phyloP scores from a whole-genome alignment of 306 rosid genomes.

The Leucaena leucocephala region DNA sequence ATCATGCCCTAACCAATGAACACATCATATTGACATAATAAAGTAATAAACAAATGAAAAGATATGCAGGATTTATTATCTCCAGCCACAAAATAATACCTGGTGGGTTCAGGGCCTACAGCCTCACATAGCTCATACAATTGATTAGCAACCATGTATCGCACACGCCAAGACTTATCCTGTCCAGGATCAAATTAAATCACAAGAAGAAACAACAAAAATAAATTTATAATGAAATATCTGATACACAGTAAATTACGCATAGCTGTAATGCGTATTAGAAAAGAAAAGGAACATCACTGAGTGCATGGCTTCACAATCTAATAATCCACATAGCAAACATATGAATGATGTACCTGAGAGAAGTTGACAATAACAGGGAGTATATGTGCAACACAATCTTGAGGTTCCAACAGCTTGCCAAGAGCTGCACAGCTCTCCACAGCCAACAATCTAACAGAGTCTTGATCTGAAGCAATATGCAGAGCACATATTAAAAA shows the following conservation, averaged over 20 bases:
- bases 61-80: constrained; percentile 11
- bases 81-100: constrained; percentile 54
- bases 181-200: constrained; percentile 40
- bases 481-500: constrained; percentile 20
- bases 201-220: background rate
- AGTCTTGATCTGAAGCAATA: constrained; percentile 82
- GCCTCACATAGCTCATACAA: constrained; percentile 95
- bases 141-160: constrained; percentile 99
- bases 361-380: constrained; percentile 96
- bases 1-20: constrained; percentile 10
- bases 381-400: constrained; percentile 90
- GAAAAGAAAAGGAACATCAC: constrained; percentile 8
- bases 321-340: constrained; percentile 2
- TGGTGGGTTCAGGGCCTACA: constrained; percentile 94
- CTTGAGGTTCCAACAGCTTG: constrained; percentile 91
- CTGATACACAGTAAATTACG: background rate
- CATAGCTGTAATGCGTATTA: constrained; percentile 14
- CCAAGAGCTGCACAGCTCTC: constrained; percentile 99
- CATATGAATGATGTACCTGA: constrained; percentile 59
- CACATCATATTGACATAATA: constrained; percentile 24
- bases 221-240: background rate
- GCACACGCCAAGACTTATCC: constrained; percentile 99
- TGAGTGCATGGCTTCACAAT: constrained; percentile 13
- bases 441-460: constrained; percentile 93
- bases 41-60: constrained; percentile 23